phyloP scores from a whole-genome alignment of 805 yeast genomes.

The Maudiozyma saulgeensis region DNA sequence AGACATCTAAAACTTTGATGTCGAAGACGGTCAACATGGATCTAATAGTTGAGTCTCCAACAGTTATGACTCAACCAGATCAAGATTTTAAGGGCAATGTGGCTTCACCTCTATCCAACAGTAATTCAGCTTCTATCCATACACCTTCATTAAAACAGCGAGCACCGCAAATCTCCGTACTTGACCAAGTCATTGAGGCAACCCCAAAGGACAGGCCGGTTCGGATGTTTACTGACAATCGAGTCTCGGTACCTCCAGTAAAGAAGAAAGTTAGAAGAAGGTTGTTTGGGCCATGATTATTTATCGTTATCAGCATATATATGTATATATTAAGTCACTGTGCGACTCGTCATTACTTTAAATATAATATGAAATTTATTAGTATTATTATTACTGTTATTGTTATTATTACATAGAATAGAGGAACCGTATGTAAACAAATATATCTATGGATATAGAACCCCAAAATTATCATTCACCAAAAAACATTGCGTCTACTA shows the following conservation, averaged over 20 bases:
- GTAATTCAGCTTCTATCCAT: not conserved
- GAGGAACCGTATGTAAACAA: not conserved
- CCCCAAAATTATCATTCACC: conserved; percentile 38
- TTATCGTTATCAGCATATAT: not conserved
- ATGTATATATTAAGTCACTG: not conserved
- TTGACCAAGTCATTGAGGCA: not conserved
- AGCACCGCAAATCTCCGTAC: not conserved
- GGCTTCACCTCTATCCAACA: not conserved
- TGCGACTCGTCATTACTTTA: not conserved
- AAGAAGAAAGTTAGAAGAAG: conserved; percentile 27
- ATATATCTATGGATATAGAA: not conserved
- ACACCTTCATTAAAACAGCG: conserved; percentile 1
- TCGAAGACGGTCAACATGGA: conserved; percentile 7
- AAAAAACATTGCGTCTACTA: conserved; percentile 60
- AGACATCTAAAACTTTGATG: conserved; percentile 9
- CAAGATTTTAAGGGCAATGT: not conserved
- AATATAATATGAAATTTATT: not conserved
- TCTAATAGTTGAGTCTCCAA: conserved; percentile 24
- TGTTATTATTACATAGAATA: not conserved
- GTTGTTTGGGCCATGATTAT: conserved; percentile 29
- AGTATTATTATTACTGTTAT: not conserved
- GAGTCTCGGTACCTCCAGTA: conserved; percentile 14
- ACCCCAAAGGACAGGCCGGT: not conserved
- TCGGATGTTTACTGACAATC: not conserved
- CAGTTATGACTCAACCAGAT: not conserved